Percentiles rank a stretch among this genome's conserved stretches.
These are phyloP conservation scores for Penicillium silybi DNA, from an alignment of 495 filamentous ascomycete genomes.

Conservation along the genomic window DNA sequence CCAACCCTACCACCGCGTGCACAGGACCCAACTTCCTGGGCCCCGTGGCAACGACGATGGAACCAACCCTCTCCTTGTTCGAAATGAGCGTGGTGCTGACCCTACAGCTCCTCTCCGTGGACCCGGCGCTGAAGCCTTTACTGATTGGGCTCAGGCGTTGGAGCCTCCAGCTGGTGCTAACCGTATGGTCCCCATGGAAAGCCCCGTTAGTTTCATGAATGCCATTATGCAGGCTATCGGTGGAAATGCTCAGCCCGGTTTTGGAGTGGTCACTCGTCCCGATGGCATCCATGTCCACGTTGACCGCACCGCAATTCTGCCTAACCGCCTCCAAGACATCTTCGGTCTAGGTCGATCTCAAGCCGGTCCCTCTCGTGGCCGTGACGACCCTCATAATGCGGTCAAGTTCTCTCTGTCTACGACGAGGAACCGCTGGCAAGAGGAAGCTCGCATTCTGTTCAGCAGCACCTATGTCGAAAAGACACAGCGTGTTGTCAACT, in stretches of 20 bases:
- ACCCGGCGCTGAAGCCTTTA: constrained; percentile 33
- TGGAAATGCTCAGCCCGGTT: constrained; percentile 44
- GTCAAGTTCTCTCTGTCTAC: constrained; percentile 66
- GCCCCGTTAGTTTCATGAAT: constrained; percentile 60
- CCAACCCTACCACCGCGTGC: constrained; percentile 49
- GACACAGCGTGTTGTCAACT: constrained; percentile 63
- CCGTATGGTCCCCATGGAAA: constrained; percentile 52
- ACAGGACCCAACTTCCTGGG: constrained; percentile 42
- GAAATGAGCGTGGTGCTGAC: constrained; percentile 37
- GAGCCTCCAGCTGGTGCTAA: constrained; percentile 44
- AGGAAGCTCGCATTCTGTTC: constrained; percentile 86
- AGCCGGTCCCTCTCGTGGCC: constrained; percentile 38
- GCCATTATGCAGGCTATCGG: constrained; percentile 57
- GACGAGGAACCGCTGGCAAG: constrained; percentile 77
- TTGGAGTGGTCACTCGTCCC: constrained; percentile 53
- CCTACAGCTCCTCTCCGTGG: constrained; percentile 29
- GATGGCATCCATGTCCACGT: constrained; percentile 58
- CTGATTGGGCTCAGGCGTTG: constrained; percentile 56
- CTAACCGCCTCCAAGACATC: constrained; percentile 54
- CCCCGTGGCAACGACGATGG: constrained; percentile 66
- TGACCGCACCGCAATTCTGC: constrained; percentile 45
- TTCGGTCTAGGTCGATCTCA: constrained; percentile 50
- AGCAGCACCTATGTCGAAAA: constrained; percentile 64
- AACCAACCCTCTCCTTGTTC: constrained; percentile 68
- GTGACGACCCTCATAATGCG: constrained; percentile 60